Conservation (phyloP, 495 filamentous ascomycete genomes). For the Tuber melanosporum region DNA sequence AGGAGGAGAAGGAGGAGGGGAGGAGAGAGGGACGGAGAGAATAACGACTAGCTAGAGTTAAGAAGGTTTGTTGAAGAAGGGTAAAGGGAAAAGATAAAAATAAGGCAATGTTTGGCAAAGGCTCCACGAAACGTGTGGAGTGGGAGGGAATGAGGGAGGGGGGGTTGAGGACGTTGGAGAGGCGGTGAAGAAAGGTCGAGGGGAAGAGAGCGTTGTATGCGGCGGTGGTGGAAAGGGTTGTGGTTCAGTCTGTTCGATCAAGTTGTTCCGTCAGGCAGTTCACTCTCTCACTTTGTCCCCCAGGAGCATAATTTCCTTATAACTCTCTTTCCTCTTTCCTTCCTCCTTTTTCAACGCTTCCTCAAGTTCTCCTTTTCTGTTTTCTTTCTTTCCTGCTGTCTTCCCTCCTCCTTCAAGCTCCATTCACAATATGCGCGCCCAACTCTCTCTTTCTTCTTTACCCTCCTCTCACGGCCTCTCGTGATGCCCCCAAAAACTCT, state of each 20-base stretch:
- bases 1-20: not conserved
- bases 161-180: not conserved
- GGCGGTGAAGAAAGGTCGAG: not conserved
- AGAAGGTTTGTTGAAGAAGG: conserved; percentile 4
- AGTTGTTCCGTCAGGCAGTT: not conserved
- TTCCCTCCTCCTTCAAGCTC: not conserved
- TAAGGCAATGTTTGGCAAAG: conserved; percentile 4
- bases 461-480: not conserved
- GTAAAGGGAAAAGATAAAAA: not conserved
- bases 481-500: not conserved
- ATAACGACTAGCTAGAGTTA: conserved; percentile 1
- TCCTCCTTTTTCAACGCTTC: not conserved
- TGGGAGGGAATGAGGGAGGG: not conserved
- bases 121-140: not conserved
- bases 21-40: not conserved
- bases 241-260: not conserved
- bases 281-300: not conserved
- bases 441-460: not conserved
- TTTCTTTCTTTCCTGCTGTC: not conserved
- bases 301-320: not conserved
- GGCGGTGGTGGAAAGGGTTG: not conserved
- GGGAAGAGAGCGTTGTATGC: not conserved
- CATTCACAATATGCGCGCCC: not conserved
- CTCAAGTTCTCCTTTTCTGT: not conserved
- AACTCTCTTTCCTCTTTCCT: not conserved